A percentile compares a stretch with the other conserved stretches of the same genome.
phyloP scores from a whole-genome alignment of 768 basidiomycete genomes.

The Candolleomyces aberdarensis region DNA sequence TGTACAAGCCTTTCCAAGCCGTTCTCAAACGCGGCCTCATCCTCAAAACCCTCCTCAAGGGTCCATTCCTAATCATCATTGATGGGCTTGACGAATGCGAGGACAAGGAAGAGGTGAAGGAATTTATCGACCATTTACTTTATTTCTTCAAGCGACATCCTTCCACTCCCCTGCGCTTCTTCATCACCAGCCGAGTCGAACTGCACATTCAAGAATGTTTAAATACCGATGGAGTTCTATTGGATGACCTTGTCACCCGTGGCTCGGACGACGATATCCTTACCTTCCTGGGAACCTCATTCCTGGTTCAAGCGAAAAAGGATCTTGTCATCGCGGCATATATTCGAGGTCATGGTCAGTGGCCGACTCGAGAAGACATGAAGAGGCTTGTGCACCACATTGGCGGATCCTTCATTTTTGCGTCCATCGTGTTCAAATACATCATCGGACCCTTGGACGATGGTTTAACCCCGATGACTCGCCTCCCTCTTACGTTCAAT shows the following conservation, averaged over 20 bases:
- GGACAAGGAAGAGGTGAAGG: neutral
- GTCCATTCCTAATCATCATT: neutral
- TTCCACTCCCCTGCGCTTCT: neutral
- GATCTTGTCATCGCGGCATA: neutral
- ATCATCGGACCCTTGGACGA: neutral
- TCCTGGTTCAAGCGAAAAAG: neutral
- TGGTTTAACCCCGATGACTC: neutral
- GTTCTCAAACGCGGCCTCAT: neutral
- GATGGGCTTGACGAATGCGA: conserved; percentile 2
- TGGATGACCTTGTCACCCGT: neutral
- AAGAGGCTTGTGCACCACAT: neutral
- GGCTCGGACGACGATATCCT: neutral
- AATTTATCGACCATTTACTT: conserved; percentile 6
- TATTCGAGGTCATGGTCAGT: neutral
- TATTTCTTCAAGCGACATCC: neutral
- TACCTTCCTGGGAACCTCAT: neutral
- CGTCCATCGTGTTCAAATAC: neutral
- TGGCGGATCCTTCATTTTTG: conserved; percentile 19
- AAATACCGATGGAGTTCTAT: neutral
- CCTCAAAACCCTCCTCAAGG: neutral
- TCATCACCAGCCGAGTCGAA: conserved; percentile 2
- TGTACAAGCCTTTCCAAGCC: neutral
- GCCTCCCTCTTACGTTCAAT: neutral
- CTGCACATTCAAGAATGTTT: neutral
- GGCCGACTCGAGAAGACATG: neutral